Evolutionary conservation across 331 rosid genomes (phyloP).

Genomic region (Pyracantha coccinea): DNA sequence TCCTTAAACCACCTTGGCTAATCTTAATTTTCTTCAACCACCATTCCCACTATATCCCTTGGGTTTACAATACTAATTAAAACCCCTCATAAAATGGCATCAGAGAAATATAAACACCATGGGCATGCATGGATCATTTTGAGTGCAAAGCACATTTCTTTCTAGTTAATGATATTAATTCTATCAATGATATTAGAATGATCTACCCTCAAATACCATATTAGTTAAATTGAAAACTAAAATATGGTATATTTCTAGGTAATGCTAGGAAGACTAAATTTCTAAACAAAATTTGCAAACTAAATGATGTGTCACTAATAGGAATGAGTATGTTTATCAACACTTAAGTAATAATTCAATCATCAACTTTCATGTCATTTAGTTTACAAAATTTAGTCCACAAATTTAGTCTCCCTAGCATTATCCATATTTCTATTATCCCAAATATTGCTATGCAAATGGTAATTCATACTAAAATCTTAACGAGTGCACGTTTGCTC

Average conservation of each 20-base stretch:
- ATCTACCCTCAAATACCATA: background rate
- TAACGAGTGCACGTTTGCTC: too few relatives aligned
- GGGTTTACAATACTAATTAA: background rate
- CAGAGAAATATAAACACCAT: background rate
- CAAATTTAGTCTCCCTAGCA: too few relatives aligned
- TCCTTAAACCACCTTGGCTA: background rate
- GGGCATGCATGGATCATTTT: background rate
- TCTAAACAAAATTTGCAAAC: too few relatives aligned
- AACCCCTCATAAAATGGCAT: background rate
- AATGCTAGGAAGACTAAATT: too few relatives aligned
- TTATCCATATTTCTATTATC: background rate
- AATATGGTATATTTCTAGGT: background rate
- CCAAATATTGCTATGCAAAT: background rate
- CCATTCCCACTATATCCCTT: background rate
- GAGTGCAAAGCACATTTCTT: too few relatives aligned
- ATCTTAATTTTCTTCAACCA: too few relatives aligned
- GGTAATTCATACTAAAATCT: too few relatives aligned
- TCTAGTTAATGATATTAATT: background rate
- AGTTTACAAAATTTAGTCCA: too few relatives aligned
- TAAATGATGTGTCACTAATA: too few relatives aligned
- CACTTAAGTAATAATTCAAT: too few relatives aligned
- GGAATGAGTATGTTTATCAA: too few relatives aligned
- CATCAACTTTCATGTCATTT: too few relatives aligned
- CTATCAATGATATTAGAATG: background rate
- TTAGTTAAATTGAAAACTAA: background rate